Conservation (phyloP, 805 yeast species). For the Yueomyces sp. region DNA sequence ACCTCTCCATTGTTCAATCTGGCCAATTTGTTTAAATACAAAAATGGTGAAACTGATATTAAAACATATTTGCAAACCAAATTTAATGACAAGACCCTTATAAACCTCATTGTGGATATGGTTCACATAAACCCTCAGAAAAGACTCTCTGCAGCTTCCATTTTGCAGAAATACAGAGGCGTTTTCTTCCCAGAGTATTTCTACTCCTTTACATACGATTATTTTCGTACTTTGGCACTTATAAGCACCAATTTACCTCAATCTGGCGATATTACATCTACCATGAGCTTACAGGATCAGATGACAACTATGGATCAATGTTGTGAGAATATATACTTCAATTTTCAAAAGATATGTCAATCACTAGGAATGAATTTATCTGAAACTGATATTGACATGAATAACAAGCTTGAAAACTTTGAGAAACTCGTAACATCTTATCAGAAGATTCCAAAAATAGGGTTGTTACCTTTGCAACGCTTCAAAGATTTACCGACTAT, state of each 20-base stretch:
- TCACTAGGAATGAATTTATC: constrained; percentile 6
- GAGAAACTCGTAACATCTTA: constrained; percentile 7
- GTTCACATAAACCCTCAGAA: constrained; percentile 47
- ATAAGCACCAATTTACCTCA: constrained; percentile 12
- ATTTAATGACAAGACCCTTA: constrained; percentile 35
- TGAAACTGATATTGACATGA: constrained; percentile 2
- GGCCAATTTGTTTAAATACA: constrained; percentile 76
- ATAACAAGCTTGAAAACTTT: not conserved
- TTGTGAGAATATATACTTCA: constrained; percentile 44
- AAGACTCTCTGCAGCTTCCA: constrained; percentile 41
- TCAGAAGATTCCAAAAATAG: constrained; percentile 2
- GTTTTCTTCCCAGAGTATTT: constrained; percentile 54
- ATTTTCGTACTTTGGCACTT: constrained; percentile 32
- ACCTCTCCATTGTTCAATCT: constrained; percentile 80
- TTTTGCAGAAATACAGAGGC: constrained; percentile 38
- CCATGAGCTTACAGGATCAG: constrained; percentile 9
- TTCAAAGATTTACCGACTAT: constrained; percentile 1
- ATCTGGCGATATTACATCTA: constrained; percentile 7
- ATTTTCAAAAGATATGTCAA: constrained; percentile 33
- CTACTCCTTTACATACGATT: constrained; percentile 57
- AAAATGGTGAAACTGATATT: constrained; percentile 53
- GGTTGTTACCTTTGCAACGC: not conserved
- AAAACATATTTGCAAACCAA: constrained; percentile 19
- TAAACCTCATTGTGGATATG: constrained; percentile 48
- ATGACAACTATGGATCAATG: constrained; percentile 10